Conservation (phyloP, 371 early-diverging fungal species). For the Mortierella sp. region DNA sequence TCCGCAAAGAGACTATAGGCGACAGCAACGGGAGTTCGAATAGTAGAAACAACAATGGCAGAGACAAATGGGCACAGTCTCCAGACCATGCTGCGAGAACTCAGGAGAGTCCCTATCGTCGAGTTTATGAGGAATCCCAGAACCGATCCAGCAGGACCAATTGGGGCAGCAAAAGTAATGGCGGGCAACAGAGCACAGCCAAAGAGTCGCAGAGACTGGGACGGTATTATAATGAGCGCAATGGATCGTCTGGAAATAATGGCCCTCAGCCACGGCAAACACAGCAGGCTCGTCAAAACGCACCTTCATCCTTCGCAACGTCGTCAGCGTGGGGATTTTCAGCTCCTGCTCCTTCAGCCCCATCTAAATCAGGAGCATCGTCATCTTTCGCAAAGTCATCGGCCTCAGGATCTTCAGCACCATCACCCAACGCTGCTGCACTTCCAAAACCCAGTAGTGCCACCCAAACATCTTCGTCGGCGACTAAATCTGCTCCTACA, state of each 20-base stretch:
- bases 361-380: slow-evolving; percentile 5
- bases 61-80: slow-evolving; percentile 36
- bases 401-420: slow-evolving; percentile 31
- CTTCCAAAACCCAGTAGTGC: slow-evolving; percentile 11
- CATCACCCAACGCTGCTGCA: slow-evolving; percentile 10
- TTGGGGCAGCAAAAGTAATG: slow-evolving; percentile 5
- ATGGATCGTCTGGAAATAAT: background rate
- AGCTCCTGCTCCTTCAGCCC: slow-evolving; percentile 11
- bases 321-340: slow-evolving; percentile 36
- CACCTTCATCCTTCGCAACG: slow-evolving; percentile 44
- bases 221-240: slow-evolving; percentile 30
- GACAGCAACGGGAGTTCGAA: background rate
- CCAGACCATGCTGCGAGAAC: slow-evolving; percentile 22
- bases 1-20: slow-evolving; percentile 37
- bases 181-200: slow-evolving; percentile 9
- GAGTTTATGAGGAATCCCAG: slow-evolving; percentile 36
- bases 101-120: slow-evolving; percentile 34
- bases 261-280: too few relatives aligned
- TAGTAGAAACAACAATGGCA: background rate
- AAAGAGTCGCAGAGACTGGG: slow-evolving; percentile 22
- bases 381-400: slow-evolving; percentile 38
- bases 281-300: slow-evolving; percentile 24
- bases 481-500: slow-evolving; percentile 11
- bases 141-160: slow-evolving; percentile 9
- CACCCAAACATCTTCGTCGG: background rate